Base-by-base conservation (phyloP, 306 rosid species). In the Alnus rubra region DNA sequence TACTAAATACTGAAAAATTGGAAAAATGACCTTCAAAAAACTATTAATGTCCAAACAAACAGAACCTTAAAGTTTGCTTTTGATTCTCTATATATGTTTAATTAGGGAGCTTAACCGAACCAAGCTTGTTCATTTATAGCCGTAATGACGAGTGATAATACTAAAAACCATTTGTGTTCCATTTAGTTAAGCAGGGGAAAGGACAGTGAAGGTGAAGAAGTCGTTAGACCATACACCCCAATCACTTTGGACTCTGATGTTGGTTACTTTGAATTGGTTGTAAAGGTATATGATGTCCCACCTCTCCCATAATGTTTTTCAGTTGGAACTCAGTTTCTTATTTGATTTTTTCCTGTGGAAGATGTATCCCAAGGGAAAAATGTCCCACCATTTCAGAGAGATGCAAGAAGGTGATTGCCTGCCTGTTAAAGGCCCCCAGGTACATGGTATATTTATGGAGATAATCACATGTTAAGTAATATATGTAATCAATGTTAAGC, bases 351-450 rank as follows among this genome's bases (percentile, higher is more conserved):
- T 68, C 16, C 8, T 52, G 2, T 76, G 30, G 13, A 56, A 90
- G 97, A 90, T 93, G 94, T 93, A 90, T 82, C 91, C 96, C 39
- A 78, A 88, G 78, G 97, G 97, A 79, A 90, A 75, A 75, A 90
- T 93, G 94, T 90, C 97, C 55, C 96, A 93, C 83, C 94, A 93
- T 81, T 93, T 90, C 69, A 84, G 91, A 63, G 56, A 86, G 81
- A 82, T 93, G 92, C 82, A 69, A 16, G 94, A 82, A 82, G 97
- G 94, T 52, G 97, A 90, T 48, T 78, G 15, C 75, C 80, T 93
- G 82, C 80, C 91, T 5, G 91, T 93, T 39, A 89, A 69, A 53
- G 94, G 97, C 35, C 97, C 97, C 10, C 87, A 88, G 97, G 96
- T 93, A 84, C 74, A 53, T 74, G 2, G 1, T 59, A 39, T 48